Conservation (phyloP, 192 early-diverging fungal species). For the Rhizophagus clarus region DNA sequence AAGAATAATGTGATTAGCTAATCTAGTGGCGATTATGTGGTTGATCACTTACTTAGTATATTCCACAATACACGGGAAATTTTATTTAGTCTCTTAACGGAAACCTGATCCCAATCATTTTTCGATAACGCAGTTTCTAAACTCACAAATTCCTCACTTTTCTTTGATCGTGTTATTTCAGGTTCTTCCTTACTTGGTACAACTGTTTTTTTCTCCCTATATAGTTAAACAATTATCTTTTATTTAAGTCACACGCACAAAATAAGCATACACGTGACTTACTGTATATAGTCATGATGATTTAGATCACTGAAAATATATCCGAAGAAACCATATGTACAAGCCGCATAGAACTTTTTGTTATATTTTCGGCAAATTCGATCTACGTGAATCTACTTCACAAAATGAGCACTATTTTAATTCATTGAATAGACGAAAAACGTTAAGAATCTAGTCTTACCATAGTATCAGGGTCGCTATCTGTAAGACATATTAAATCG, state of each 20-base stretch:
- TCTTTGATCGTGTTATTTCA: conserved; percentile 37
- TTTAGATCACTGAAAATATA: conserved; percentile 87
- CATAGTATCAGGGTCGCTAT: conserved; percentile 44
- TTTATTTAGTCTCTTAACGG: conserved; percentile 45
- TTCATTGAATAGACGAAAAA: conserved; percentile 17
- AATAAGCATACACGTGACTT: conserved; percentile 27
- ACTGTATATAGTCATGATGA: conserved; percentile 62
- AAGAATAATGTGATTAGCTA: neutral
- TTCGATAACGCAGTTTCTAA: conserved; percentile 41
- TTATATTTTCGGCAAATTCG: conserved; percentile 56
- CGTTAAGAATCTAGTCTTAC: conserved; percentile 35
- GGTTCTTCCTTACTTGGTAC: conserved; percentile 43
- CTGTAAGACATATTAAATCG: conserved; percentile 70
- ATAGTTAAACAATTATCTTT: neutral
- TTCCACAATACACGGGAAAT: conserved; percentile 53
- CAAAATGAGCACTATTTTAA: neutral
- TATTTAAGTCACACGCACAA: neutral
- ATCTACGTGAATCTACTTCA: conserved; percentile 55
- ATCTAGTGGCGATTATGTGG: neutral
- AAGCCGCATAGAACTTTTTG: conserved; percentile 70
- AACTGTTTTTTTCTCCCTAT: conserved; percentile 33
- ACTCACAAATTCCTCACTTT: conserved; percentile 40
- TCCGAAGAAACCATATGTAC: conserved; percentile 73
- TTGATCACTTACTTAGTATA: conserved; percentile 46
- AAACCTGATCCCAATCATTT: conserved; percentile 44